Percentiles rank a stretch among this genome's conserved stretches.
Evolutionary conservation across 257 asterid species (phyloP).

Genomic region (Cordia subcordata): DNA sequence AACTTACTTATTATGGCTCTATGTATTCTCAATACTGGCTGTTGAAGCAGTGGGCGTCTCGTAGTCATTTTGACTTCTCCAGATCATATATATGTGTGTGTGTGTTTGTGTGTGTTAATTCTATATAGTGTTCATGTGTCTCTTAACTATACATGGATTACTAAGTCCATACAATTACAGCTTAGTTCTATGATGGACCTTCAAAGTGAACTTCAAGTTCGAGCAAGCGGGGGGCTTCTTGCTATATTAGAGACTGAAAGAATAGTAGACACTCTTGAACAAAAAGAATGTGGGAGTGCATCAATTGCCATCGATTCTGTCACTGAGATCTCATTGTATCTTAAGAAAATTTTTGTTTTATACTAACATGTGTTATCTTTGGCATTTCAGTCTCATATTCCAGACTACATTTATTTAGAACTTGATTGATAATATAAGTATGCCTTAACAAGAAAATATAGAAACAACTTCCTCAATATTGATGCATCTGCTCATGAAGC

Average conservation of each 20-base stretch:
- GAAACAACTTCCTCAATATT: slow-evolving; percentile 86
- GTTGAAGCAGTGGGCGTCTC: background rate
- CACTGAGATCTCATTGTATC: slow-evolving; percentile 86
- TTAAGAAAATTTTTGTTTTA: slow-evolving; percentile 14
- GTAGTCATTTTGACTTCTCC: background rate
- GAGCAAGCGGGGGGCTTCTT: slow-evolving; percentile 96
- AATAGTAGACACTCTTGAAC: slow-evolving; percentile 72
- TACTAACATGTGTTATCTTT: slow-evolving; percentile 2
- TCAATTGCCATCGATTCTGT: slow-evolving; percentile 76
- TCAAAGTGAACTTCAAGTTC: slow-evolving; percentile 88
- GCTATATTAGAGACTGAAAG: slow-evolving; percentile 93
- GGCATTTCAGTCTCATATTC: slow-evolving; percentile 15
- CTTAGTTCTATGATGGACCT: slow-evolving; percentile 96
- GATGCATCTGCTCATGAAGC: slow-evolving; percentile 93
- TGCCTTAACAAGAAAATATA: slow-evolving; percentile 50
- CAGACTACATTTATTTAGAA: slow-evolving; percentile 3
- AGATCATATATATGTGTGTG: background rate
- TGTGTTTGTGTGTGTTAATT: too few relatives aligned
- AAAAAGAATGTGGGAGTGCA: slow-evolving; percentile 55
- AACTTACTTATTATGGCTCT: too few relatives aligned
- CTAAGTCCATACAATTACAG: slow-evolving; percentile 35
- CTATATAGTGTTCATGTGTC: background rate
- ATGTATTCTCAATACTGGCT: slow-evolving; percentile 3
- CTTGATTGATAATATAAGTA: slow-evolving; percentile 11
- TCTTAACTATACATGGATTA: background rate